Base-by-base conservation (phyloP, 202 grass and related monocot species). In the Dendrocalamus latiflorus region DNA sequence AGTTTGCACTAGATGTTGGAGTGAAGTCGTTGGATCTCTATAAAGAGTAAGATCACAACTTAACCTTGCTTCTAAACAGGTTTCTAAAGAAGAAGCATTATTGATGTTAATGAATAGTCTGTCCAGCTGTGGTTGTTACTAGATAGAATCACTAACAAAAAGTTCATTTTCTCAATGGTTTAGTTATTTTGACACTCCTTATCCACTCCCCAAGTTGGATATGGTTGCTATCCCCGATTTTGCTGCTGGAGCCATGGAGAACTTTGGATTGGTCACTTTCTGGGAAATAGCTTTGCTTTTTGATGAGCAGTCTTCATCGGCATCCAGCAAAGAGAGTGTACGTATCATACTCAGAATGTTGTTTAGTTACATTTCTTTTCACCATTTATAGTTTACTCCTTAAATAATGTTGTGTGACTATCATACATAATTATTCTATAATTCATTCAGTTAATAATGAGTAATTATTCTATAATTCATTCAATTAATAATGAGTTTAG, bases 201-300 rank as follows among this genome's bases (percentile, higher is more conserved):
- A 91, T 86, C 88, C 90, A 22, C 95, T 98, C 75, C 95, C 92
- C 42, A 98, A 98, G 71, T 76, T 98, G 84, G 95, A 98, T 89
- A 94, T 98, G 95, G 76, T 94, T 59, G 92, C 81, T 38, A 92
- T 98, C 65, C 90, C 92, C 70, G 84, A 94, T 93, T 94, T 98
- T 85, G 75, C 90, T 76, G 22, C 79, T 30, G 86, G 87, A 64
- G 95, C 90, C 49, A 98, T 98, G 92, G 95, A 98, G 75, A 98
- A 98, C 80, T 98, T 85, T 51, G 95, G 95, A 72, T 79, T 98
- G 71, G 85, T 95, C 57, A 98, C 86, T 71, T 98, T 81, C 60
- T 81, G 90, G 0, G 92, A 93, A 84, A 53, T 48, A 41, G 24
- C 60, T 65, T 88, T 98, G 86, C 79, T 98, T 74, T 98, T 88